Evolutionary conservation across 352 stramenopile genomes (phyloP), one percentile per base, ranked within the genome.

Genomic region (Globisporangium irregulare): DNA sequence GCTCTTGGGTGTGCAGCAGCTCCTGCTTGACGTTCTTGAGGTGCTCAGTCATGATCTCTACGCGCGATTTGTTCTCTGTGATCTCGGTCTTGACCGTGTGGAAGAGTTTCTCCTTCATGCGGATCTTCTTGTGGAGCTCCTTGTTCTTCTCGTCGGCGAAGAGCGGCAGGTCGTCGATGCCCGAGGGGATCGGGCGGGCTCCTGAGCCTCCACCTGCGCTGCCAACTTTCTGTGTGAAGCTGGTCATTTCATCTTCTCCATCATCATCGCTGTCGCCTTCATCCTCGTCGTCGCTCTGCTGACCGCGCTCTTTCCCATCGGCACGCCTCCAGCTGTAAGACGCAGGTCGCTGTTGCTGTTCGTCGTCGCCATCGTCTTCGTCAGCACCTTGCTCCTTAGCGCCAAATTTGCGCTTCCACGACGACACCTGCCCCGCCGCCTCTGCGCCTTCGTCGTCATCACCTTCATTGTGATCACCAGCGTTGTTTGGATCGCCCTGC

Each of bases 11-110:
- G 73, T 99, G 91, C 55, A 95, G 68, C 3, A 99, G 81, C 73
- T 99, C 96, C 68, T 98, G 92, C 73, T 96, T 91, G 41, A 99
- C 93, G 65, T 98, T 98, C 73, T 98, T 98, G 53, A 98, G 71
- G 73, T 99, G 97, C 77, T 99, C 97, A 10, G 87, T 89, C 90
- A 99, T 99, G 59, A 98, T 94, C 62, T 90, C 79, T 24, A 98
- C 82, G n/a, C 96, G 92, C 43, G 96, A 95, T 57, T 78, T 65
- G 51, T 93, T 91, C 70, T 98, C 93, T 1, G 62, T 38, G 34
- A 97, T 82, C 54, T 95, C 85, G 36, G 71, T 77, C 66, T 85
- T 84, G 15, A 91, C 68, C n/a, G 68, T 67, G 46, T 92, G 67
- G 57, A 90, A 89, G 1, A 67, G 74, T 54, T 89, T 85, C 68